A percentile compares a stretch with the other conserved stretches of the same genome.
These are phyloP conservation scores for Musa itinerans DNA, from an alignment of 176 grass and related monocot species.

Conservation along the genomic window DNA sequence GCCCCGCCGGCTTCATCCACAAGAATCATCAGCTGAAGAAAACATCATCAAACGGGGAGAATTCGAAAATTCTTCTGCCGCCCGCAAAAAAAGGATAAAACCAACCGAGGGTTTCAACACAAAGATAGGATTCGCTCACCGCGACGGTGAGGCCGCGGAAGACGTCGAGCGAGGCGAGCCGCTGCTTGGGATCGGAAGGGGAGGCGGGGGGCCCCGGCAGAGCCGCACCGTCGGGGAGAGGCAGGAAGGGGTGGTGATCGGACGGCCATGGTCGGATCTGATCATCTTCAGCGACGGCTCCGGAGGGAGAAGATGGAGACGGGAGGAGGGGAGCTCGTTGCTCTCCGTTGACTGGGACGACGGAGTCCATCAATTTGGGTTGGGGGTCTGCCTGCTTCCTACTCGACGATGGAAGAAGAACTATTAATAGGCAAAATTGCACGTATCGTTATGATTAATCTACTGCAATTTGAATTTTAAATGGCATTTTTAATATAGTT, in stretches of 20 bases:
- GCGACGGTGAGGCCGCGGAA: conserved; percentile 90
- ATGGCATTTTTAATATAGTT: too few species aligned
- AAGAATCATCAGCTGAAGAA: conserved; percentile 72
- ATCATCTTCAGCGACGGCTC: not conserved
- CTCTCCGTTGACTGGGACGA: conserved; percentile 22
- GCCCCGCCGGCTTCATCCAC: conserved; percentile 87
- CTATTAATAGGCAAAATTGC: too few species aligned
- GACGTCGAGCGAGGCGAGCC: conserved; percentile 73
- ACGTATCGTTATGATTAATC: too few species aligned
- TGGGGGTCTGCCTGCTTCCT: not conserved
- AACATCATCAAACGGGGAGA: not conserved
- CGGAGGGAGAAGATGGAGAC: conserved; percentile 5
- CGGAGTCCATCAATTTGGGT: conserved; percentile 25
- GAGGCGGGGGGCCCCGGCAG: not conserved
- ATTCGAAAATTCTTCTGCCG: not conserved
- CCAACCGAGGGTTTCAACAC: not conserved
- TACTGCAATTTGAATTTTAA: too few species aligned
- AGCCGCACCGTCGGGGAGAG: not conserved
- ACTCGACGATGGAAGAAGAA: too few species aligned
- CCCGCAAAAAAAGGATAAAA: not conserved
- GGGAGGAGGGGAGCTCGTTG: conserved; percentile 28
- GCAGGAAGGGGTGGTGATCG: not conserved
- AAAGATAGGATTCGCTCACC: conserved; percentile 23
- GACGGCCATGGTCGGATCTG: conserved; percentile 46
- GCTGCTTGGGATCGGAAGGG: conserved; percentile 19